Evolutionary conservation across 202 grass and related monocot genomes (phyloP).

Genomic region (Zoysia matrella): DNA sequence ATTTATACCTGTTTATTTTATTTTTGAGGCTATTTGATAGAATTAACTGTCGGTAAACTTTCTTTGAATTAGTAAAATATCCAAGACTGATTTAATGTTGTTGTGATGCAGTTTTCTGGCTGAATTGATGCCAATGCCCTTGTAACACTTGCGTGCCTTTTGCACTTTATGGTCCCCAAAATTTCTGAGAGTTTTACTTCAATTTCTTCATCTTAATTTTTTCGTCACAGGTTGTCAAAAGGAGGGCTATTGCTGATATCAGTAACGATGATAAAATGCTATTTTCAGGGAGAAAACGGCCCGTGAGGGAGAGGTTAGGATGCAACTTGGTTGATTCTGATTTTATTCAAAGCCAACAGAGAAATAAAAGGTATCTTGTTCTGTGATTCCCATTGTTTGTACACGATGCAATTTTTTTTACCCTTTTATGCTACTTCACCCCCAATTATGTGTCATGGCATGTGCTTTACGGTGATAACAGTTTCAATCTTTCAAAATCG

Average conservation of each 20-base stretch:
- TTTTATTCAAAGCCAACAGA: slow-evolving; percentile 42
- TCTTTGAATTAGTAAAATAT: slow-evolving; percentile 22
- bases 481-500: neutral
- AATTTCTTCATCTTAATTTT: slow-evolving; percentile 17
- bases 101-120: neutral
- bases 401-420: slow-evolving; percentile 1
- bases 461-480: neutral
- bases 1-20: slow-evolving; percentile 8
- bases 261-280: slow-evolving; percentile 27
- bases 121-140: slow-evolving; percentile 11
- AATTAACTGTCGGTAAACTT: neutral
- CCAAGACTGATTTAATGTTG: neutral
- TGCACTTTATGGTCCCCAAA: neutral
- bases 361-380: slow-evolving; percentile 68
- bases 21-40: neutral
- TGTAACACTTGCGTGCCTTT: neutral
- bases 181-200: slow-evolving; percentile 27
- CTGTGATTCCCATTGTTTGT: slow-evolving; percentile 10
- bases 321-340: slow-evolving; percentile 51
- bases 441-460: neutral
- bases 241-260: slow-evolving; percentile 43
- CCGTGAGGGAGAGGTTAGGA: slow-evolving; percentile 79
- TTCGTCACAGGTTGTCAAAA: slow-evolving; percentile 82
- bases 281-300: slow-evolving; percentile 45
- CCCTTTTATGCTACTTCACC: neutral